Percentiles rank a stretch among this genome's conserved stretches.
These are phyloP conservation scores for Pyrenopolyporus hunteri DNA, from an alignment of 495 filamentous ascomycete species.

Conservation along the genomic window DNA sequence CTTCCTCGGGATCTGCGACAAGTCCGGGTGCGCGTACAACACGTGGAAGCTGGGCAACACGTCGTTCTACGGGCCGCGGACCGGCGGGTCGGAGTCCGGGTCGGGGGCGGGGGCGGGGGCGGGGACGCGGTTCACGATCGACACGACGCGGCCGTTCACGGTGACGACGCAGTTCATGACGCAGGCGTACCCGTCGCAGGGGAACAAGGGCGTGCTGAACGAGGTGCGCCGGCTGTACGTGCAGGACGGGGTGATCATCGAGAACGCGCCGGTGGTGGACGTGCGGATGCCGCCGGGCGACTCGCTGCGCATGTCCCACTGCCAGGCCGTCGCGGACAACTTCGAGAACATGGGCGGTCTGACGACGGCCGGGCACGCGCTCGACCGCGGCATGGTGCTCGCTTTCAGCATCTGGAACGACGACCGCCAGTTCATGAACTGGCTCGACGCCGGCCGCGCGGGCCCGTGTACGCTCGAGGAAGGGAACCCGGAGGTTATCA, in stretches of 20 bases:
- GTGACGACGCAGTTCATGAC: slow-evolving; percentile 75
- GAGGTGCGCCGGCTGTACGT: slow-evolving; percentile 70
- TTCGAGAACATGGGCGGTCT: slow-evolving; percentile 67
- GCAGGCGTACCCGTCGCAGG: slow-evolving; percentile 44
- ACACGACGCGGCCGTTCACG: slow-evolving; percentile 66
- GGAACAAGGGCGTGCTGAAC: slow-evolving; percentile 51
- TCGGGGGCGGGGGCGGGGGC: too few relatives aligned
- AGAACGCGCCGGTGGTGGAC: slow-evolving; percentile 51
- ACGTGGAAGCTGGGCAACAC: slow-evolving; percentile 45
- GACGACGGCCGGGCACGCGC: slow-evolving; percentile 55
- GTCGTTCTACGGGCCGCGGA: slow-evolving; percentile 63
- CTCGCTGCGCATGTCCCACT: slow-evolving; percentile 62
- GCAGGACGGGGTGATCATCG: slow-evolving; percentile 64
- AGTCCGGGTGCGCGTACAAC: slow-evolving; percentile 47
- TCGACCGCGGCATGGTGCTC: slow-evolving; percentile 66
- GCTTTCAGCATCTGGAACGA: slow-evolving; percentile 74
- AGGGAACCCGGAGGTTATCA: slow-evolving; percentile 60
- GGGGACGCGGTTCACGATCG: slow-evolving; percentile 53
- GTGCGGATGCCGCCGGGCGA: slow-evolving; percentile 50
- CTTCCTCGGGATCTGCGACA: slow-evolving; percentile 44
- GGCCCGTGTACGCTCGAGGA: slow-evolving; percentile 64
- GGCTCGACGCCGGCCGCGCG: slow-evolving; percentile 67
- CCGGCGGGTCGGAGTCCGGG: not conserved
- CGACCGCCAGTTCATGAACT: slow-evolving; percentile 67
- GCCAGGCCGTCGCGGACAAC: slow-evolving; percentile 58